Conservation (phyloP, 2,329 filamentous ascomycete genomes). For the Xylariaceae sp. region DNA sequence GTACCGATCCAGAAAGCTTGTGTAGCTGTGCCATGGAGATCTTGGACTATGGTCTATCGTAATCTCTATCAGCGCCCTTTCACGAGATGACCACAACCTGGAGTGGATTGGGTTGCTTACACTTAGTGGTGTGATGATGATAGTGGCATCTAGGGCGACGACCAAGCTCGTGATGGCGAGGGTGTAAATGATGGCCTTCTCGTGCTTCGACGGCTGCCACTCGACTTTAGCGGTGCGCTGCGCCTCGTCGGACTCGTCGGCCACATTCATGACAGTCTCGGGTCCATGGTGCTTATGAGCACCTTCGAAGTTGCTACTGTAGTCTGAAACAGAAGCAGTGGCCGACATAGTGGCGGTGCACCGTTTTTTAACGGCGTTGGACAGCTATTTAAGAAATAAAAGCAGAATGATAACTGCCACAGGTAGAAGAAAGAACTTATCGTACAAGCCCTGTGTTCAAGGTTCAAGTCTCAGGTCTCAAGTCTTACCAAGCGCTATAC, state of each 20-base stretch:
- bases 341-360: constrained; percentile 11
- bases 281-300: neutral
- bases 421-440: neutral
- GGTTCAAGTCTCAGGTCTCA: too few relatives aligned
- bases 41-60: constrained; percentile 31
- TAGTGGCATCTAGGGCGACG: constrained; percentile 36
- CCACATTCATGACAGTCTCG: neutral
- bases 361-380: neutral
- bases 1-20: constrained; percentile 42
- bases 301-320: neutral
- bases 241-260: constrained; percentile 20
- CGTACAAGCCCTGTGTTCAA: neutral
- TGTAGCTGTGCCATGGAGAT: constrained; percentile 33
- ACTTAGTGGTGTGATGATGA: constrained; percentile 33
- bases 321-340: constrained; percentile 25
- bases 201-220: constrained; percentile 34
- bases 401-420: too few relatives aligned
- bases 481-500: neutral
- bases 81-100: neutral
- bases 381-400: neutral
- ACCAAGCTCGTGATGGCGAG: constrained; percentile 33
- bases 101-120: constrained; percentile 20
- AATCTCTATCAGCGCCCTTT: constrained; percentile 5
- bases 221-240: constrained; percentile 15
- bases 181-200: constrained; percentile 38